These are phyloP conservation scores for Candida pseudoviswanathii DNA, from an alignment of 1,139 yeast genomes.

Conservation along the genomic window DNA sequence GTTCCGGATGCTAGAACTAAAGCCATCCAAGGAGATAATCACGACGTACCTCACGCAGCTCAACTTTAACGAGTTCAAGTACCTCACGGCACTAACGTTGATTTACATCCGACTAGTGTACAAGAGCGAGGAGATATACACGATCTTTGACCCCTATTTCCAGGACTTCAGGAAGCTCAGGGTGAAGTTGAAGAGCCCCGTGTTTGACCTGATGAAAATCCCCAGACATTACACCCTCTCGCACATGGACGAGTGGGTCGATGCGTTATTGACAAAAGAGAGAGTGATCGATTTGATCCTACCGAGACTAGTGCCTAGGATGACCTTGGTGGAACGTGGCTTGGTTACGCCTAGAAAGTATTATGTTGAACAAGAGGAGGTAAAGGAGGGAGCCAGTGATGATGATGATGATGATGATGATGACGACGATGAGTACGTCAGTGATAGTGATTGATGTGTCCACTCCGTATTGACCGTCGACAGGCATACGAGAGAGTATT, in stretches of 20 bases:
- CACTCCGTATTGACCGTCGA: too few species aligned
- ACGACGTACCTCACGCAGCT: slow-evolving; percentile 51
- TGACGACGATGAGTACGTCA: slow-evolving; percentile 17
- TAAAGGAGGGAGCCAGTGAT: slow-evolving; percentile 10
- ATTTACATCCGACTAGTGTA: slow-evolving; percentile 57
- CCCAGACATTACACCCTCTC: slow-evolving; percentile 35
- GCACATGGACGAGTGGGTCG: slow-evolving; percentile 64
- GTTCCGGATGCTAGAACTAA: slow-evolving; percentile 62
- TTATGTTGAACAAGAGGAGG: slow-evolving; percentile 21
- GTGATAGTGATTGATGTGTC: slow-evolving; percentile 29
- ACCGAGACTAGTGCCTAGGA: slow-evolving; percentile 54
- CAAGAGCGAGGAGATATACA: slow-evolving; percentile 48
- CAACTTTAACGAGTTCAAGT: slow-evolving; percentile 56
- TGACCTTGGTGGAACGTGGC: slow-evolving; percentile 41
- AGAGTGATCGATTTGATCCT: slow-evolving; percentile 61
- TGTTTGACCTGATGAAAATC: slow-evolving; percentile 26
- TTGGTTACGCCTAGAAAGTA: slow-evolving; percentile 41
- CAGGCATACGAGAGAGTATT: too few species aligned
- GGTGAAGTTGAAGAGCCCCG: slow-evolving; percentile 25
- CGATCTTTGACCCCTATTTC: slow-evolving; percentile 51
- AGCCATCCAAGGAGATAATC: slow-evolving; percentile 57
- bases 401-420: slow-evolving; percentile 11
- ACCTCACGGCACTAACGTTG: slow-evolving; percentile 62
- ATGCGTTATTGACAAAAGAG: slow-evolving; percentile 48
- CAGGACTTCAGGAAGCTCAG: slow-evolving; percentile 57